Percentiles rank a stretch among this genome's conserved stretches.
These are phyloP conservation scores for Dendrobium officinale DNA, from an alignment of 106 monocot genomes.

Conservation along the genomic window DNA sequence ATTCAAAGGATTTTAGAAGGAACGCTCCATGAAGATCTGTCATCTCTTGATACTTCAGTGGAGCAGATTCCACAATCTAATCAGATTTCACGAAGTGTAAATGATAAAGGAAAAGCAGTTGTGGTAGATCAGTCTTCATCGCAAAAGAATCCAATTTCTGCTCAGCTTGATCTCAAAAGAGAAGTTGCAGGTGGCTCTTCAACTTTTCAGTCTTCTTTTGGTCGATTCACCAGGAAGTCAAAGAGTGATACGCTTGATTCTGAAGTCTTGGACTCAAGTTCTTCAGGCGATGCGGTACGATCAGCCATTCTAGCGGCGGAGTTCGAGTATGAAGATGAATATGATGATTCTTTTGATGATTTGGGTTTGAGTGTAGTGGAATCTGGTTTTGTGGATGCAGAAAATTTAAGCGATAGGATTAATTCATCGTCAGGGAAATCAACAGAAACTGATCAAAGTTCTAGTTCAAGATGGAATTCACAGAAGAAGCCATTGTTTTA, in stretches of 20 bases:
- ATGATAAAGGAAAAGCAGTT: slow-evolving; percentile 78
- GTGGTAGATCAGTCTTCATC: slow-evolving; percentile 36
- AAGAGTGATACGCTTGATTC: slow-evolving; percentile 19
- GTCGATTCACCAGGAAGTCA: slow-evolving; percentile 70
- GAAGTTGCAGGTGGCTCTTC: slow-evolving; percentile 11
- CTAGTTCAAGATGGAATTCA: slow-evolving; percentile 45
- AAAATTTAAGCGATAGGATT: slow-evolving; percentile 25
- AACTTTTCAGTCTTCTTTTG: slow-evolving; percentile 36
- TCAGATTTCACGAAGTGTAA: slow-evolving; percentile 14
- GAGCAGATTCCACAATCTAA: slow-evolving; percentile 42
- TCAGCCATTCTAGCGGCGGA: slow-evolving; percentile 50
- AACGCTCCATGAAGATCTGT: slow-evolving; percentile 81
- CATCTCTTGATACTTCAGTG: slow-evolving; percentile 52
- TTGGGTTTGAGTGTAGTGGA: slow-evolving; percentile 65
- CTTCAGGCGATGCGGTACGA: slow-evolving; percentile 47
- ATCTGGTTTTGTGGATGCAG: slow-evolving; percentile 63
- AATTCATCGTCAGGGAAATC: slow-evolving; percentile 12
- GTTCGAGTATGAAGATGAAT: slow-evolving; percentile 86
- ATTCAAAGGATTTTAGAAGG: slow-evolving; percentile 93
- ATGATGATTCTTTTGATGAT: slow-evolving; percentile 98
- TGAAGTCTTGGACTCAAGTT: slow-evolving; percentile 44
- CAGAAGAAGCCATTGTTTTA: slow-evolving; percentile 82
- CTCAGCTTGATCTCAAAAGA: slow-evolving; percentile 6
- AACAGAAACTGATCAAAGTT: slow-evolving; percentile 18
- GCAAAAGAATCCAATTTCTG: background rate